Evolutionary conservation across 2,329 filamentous ascomycete species (phyloP), one percentile per base, ranked within the genome.

Genomic region (Colletotrichum chlorophyti): DNA sequence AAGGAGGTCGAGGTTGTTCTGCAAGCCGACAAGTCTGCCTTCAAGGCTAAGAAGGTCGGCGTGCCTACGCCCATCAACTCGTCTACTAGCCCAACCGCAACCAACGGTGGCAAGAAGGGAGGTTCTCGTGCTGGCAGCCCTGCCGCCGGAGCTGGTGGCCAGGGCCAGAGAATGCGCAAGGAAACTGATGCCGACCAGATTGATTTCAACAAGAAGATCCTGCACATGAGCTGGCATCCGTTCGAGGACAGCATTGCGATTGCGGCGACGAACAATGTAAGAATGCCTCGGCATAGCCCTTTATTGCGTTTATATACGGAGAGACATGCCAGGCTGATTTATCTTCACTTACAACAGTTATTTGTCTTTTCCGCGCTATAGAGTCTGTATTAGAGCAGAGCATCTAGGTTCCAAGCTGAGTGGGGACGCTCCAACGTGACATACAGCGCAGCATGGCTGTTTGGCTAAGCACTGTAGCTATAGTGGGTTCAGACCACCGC

Each of bases 191-290:
- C 95, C 58, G 94, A 99, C 75, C 94, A 98, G 79, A 98, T 98
- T 76, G 95, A 99, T 77, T 99, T 98, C 78, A 98, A 98, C 84
- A 99, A 98, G 86, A 99, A 99, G 86, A 99, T 99, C 69, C 75
- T 99, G 72, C 95, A 99, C 76, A 99, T 99, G 95, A 98, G 94
- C 79, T 99, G 95, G 95, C 95, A 99, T 87, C 95, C 95, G 45
- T 97, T 96, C 70, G 95, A 99, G 78, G 94, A 99, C 79, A 98
- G 94, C 79, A 99, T 99, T 78, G 95, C 95, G 57, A 99, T 99
- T 81, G 95, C 95, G 67, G 95, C 95, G 61, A 99, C 95, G 64
- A 99, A 99, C 83, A 99, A 99, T 78, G 95, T 98, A 79, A 90
- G 94, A 17, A 10, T n/a, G 11, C 14, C 17, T 10, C 23, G 15